Percentiles rank a stretch among this genome's conserved stretches.
Conservation (phyloP, 176 grass and related monocot genomes). For the Oryza longistaminata region DNA sequence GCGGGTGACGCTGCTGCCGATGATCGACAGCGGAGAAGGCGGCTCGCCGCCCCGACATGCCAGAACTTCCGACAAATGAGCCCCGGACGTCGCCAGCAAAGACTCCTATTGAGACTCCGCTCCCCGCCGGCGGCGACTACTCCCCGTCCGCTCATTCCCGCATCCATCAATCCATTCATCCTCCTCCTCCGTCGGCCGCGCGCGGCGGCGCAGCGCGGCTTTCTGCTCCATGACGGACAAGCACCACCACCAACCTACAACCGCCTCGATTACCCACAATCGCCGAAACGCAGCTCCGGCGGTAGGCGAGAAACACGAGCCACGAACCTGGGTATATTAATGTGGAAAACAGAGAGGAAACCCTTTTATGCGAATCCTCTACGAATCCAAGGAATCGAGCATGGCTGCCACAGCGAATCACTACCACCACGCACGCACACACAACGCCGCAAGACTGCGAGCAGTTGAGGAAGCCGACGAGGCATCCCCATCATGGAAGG, state of each 20-base stretch:
- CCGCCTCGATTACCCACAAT: neutral
- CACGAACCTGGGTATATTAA: conserved; percentile 33
- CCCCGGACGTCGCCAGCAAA: conserved; percentile 36
- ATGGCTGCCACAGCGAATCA: conserved; percentile 48
- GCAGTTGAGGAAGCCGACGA: conserved; percentile 26
- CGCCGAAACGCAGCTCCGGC: neutral
- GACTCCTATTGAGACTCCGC: conserved; percentile 76
- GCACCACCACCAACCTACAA: neutral
- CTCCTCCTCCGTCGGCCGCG: neutral
- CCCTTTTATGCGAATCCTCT: neutral
- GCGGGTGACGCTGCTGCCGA: conserved; percentile 44
- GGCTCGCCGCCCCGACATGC: neutral
- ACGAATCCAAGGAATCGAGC: conserved; percentile 44
- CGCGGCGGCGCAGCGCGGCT: neutral
- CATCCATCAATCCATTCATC: conserved; percentile 9
- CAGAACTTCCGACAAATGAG: conserved; percentile 57
- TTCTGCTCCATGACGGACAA: conserved; percentile 49
- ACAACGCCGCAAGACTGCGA: neutral
- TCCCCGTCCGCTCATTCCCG: conserved; percentile 26
- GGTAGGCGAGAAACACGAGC: neutral
- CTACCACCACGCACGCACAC: conserved; percentile 4
- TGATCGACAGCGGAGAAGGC: conserved; percentile 48
- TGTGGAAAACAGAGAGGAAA: neutral
- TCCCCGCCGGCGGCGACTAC: conserved; percentile 42
- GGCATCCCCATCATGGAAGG: conserved; percentile 35